These are phyloP conservation scores for Phytophthora podocarpi DNA, from an alignment of 352 stramenopile species.

Conservation along the genomic window DNA sequence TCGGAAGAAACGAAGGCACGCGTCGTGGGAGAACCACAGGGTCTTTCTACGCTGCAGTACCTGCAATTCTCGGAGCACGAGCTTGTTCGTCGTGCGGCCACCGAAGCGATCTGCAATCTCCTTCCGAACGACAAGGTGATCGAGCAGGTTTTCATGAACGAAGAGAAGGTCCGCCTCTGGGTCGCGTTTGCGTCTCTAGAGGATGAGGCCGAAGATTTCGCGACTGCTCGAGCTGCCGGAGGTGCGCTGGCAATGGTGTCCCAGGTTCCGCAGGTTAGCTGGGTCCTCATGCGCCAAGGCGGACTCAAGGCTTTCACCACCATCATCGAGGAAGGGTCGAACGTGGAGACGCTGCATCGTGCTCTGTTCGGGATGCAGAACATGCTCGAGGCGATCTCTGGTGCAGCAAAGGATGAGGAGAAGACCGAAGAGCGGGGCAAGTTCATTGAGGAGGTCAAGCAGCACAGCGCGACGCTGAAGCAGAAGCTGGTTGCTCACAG, in stretches of 20 bases:
- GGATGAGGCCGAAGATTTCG: slow-evolving; percentile 92
- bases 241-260: slow-evolving; percentile 95
- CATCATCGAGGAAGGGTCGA: slow-evolving; percentile 55
- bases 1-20: slow-evolving; percentile 95
- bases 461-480: slow-evolving; percentile 33
- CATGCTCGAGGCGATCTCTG: slow-evolving; percentile 52
- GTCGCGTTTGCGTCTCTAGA: slow-evolving; percentile 93
- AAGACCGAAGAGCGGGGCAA: slow-evolving; percentile 52
- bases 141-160: slow-evolving; percentile 91
- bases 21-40: slow-evolving; percentile 70
- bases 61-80: slow-evolving; percentile 98
- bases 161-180: slow-evolving; percentile 94
- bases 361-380: slow-evolving; percentile 81
- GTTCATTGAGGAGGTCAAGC: slow-evolving; percentile 49
- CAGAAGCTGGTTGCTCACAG: slow-evolving; percentile 43
- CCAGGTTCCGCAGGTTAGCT: slow-evolving; percentile 73
- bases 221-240: slow-evolving; percentile 90
- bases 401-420: slow-evolving; percentile 47
- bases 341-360: slow-evolving; percentile 76
- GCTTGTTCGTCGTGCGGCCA: slow-evolving; percentile 95
- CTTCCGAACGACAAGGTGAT: slow-evolving; percentile 94
- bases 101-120: slow-evolving; percentile 97
- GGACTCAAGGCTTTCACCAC: slow-evolving; percentile 59
- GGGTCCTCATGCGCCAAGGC: slow-evolving; percentile 72
- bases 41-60: slow-evolving; percentile 80